Evolutionary conservation across 164 flowering plant species (phyloP), one percentile per base, ranked within the genome.

Genomic region (Vitis cinerea): DNA sequence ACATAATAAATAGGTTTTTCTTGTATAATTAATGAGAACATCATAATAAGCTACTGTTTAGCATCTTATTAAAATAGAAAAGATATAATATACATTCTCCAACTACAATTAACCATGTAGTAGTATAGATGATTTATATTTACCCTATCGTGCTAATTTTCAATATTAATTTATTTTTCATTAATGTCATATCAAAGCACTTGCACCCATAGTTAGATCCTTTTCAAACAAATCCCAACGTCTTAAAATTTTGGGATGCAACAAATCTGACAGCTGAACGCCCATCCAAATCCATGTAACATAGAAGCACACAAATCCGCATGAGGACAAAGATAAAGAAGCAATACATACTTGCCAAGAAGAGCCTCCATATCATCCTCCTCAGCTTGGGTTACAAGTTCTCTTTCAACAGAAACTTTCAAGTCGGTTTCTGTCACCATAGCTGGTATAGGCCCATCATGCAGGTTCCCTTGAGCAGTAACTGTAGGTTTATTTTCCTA

Each of bases 331-430:
- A 57, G 68, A 17, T 11, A 59, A 48, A 47, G 55, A 50, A 72
- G 60, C 29, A 65, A 65, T 62, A 78, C 95, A 59, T 83, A 92
- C 97, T 94, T 90, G 59, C 94, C 97, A 77, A 92, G 80, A 64
- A 92, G 94, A 72, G 97, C 96, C 75, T 92, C 97, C 91, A 90
- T 92, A 73, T 92, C 97, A 70, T 92, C 97, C 79, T 92, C 97
- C 79, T 92, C 97, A 56, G 90, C 96, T 79, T 92, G 97, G 51
- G 97, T 85, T 16, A 90, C 94, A 71, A 93, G 93, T 27, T 87
- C 91, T 73, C 69, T 88, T 81, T 88, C 94, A 67, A 96, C 99
- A 55, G 91, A 89, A 50, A 96, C 99, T 76, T 87, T 90, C 87
- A 83, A 64, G 74, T 93, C 98, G 78, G 73, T 75, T 75, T 86